Conservation (phyloP, 78 protist species). For the Cyanophora paradoxa region DNA sequence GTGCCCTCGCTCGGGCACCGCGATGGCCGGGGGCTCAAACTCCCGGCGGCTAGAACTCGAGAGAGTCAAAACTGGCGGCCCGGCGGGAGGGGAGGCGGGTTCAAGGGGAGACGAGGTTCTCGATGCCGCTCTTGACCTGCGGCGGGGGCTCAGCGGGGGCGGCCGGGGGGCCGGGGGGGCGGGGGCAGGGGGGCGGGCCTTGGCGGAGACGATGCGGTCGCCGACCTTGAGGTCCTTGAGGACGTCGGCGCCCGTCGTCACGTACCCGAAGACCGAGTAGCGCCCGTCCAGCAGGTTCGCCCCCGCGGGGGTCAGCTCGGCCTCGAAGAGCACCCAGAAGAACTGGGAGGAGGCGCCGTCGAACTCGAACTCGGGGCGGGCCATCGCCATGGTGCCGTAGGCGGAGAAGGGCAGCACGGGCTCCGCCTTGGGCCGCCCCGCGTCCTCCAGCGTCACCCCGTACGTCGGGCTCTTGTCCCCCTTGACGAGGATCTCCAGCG, state of each 20-base stretch:
- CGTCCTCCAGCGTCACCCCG: constrained; percentile 20
- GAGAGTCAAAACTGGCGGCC: too few species aligned
- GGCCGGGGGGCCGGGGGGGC: too few species aligned
- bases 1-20: too few species aligned
- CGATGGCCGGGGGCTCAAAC: too few species aligned
- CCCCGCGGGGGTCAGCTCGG: constrained; percentile 13
- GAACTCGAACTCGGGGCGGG: constrained; percentile 5
- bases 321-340: constrained; percentile 19
- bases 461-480: constrained; percentile 2
- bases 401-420: constrained; percentile 15
- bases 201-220: not conserved
- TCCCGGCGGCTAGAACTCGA: too few species aligned
- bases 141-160: too few species aligned
- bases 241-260: not conserved
- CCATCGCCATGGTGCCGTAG: constrained; percentile 21
- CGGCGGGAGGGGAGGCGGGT: too few species aligned
- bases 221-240: not conserved
- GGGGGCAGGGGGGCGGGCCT: too few species aligned
- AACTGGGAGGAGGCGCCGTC: constrained; percentile 16
- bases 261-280: constrained; percentile 14
- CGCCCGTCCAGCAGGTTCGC: constrained; percentile 15
- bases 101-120: not conserved
- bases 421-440: constrained; percentile 1
- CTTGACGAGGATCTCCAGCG: not conserved
- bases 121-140: not conserved